Conservation (phyloP, 2,329 filamentous ascomycete species). For the Diplodia corticola region DNA sequence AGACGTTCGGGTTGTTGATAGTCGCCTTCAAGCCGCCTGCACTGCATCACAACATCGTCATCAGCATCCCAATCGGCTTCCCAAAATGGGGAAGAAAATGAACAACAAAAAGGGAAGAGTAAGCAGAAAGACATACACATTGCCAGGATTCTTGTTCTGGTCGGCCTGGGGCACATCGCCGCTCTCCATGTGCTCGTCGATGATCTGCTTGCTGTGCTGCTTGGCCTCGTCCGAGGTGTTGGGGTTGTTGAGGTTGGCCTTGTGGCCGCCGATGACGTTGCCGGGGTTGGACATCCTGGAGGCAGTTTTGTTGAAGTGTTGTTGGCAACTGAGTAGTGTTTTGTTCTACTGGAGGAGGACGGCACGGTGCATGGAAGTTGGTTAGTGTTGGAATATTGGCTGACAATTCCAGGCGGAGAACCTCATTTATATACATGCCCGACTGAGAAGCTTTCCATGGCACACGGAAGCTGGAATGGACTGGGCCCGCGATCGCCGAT, state of each 20-base stretch:
- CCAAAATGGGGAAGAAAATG: background rate
- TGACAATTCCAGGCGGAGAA: background rate
- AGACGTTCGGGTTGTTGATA: slow-evolving; percentile 58
- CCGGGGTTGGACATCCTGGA: slow-evolving; percentile 49
- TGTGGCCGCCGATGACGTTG: slow-evolving; percentile 59
- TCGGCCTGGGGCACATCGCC: slow-evolving; percentile 38
- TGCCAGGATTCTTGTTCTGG: slow-evolving; percentile 55
- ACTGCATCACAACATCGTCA: background rate
- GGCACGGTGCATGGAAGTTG: background rate
- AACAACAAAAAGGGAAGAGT: background rate
- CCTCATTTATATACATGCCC: background rate
- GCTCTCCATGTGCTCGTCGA: slow-evolving; percentile 53
- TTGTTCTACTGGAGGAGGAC: background rate
- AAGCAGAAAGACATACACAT: slow-evolving; percentile 47
- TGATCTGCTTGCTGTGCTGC: slow-evolving; percentile 55
- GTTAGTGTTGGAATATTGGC: background rate
- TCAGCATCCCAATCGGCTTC: background rate
- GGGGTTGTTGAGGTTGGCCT: slow-evolving; percentile 60
- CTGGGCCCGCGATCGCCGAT: background rate
- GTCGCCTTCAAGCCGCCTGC: slow-evolving; percentile 40
- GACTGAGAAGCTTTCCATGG: background rate
- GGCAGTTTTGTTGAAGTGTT: slow-evolving; percentile 28
- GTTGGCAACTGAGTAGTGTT: background rate
- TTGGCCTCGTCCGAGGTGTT: slow-evolving; percentile 58
- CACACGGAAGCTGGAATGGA: background rate